Base-by-base conservation (phyloP, 345 rosid species). In the Aethionema arabicum region DNA sequence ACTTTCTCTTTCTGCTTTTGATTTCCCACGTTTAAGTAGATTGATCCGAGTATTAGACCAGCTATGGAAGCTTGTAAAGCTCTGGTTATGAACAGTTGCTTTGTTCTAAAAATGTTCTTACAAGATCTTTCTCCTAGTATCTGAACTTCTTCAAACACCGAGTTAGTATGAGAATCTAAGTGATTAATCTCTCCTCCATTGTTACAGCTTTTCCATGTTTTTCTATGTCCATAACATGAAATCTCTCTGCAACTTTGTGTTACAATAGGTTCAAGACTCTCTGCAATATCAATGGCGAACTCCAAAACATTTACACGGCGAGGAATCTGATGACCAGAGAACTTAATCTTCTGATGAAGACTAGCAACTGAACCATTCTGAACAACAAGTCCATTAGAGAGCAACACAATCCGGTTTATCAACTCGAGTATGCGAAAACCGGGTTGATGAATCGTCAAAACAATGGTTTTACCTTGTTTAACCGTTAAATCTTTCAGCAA, bases 371-470 rank as follows among this genome's bases (percentile, higher is more conserved):
- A 67, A 38, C 87, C 92, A 54, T 83, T 80, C 56, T 91, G 95
- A 39, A 83, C 72, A 33, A 75, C 73, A 10, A 64, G 43, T 7
- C 98, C 98, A 41, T 76, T 75, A 11, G 87, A 86, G 29, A 91
- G 98, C 78, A 91, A 64, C 16, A 86, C 79, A 42, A 88, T 64
- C 39, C 87, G 80, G 62, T 85, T 81, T 15, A 91, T 70, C 66
- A 74, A 79, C 74, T 86, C 80, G 11, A 91, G 88, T 44, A 88
- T 88, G 33, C 96, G 96, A 64, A 79, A 86, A 31, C 96, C 90
- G 0, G 98, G 98, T 57, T 91, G 98, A 73, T 91, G 98, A 50
- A 91, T 82, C 2, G 96, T 85, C 49, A 88, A 55, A 53, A 88
- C 76, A 61, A 91, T 79, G n/a, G 96, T 91, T 73, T 86, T 91